A percentile compares a stretch with the other conserved stretches of the same genome.
Evolutionary conservation across 176 grass and related monocot genomes (phyloP).

Genomic region (Eragrostis nindensis): DNA sequence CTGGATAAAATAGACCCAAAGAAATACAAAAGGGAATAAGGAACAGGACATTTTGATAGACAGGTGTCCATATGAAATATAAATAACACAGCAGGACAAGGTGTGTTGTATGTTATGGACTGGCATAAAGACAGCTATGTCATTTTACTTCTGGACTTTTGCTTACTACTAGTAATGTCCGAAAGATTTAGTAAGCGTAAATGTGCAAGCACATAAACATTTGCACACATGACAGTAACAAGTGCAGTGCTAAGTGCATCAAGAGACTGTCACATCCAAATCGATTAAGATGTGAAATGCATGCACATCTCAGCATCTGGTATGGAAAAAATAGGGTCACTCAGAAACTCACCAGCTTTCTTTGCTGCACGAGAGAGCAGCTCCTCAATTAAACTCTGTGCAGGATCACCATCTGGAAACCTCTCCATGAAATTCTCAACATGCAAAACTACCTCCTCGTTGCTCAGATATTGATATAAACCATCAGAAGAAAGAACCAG

Average conservation of each 20-base stretch:
- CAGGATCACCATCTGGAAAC: conserved; percentile 91
- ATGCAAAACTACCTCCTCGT: conserved; percentile 92
- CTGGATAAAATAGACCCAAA: background rate
- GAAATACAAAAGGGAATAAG: background rate
- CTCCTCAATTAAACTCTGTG: conserved; percentile 95
- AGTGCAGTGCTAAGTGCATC: background rate
- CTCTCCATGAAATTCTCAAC: conserved; percentile 91
- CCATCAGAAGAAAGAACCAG: conserved; percentile 96
- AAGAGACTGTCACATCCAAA: conserved; percentile 17
- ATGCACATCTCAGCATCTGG: background rate
- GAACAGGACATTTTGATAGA: background rate
- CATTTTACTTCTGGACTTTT: background rate
- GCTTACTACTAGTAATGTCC: background rate
- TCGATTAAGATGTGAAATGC: conserved; percentile 12
- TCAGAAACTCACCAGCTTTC: conserved; percentile 71
- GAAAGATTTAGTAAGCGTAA: background rate
- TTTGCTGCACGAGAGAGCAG: conserved; percentile 86
- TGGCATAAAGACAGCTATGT: background rate
- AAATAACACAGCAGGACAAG: background rate
- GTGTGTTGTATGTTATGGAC: background rate
- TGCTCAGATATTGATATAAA: conserved; percentile 90
- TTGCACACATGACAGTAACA: conserved; percentile 16
- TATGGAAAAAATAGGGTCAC: conserved; percentile 9
- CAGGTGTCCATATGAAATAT: background rate
- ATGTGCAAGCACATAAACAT: conserved; percentile 21